A percentile compares a stretch with the other conserved stretches of the same genome.
Conservation (phyloP, 306 rosid species). For the Erythrophleum fordii region DNA sequence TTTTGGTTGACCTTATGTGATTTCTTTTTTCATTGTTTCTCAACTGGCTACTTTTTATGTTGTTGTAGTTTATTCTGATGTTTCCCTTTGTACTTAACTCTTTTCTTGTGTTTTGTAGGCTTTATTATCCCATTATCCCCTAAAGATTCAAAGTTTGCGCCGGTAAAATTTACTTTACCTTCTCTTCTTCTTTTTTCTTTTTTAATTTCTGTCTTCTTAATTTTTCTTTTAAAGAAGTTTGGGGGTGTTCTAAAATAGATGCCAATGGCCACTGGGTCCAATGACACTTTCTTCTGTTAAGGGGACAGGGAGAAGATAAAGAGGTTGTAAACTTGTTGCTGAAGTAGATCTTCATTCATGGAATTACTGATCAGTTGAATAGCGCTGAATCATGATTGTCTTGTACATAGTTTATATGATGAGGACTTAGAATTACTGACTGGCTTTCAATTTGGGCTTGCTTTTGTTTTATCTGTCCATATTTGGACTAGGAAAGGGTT, state of each 20-base stretch:
- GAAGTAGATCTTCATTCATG: not conserved
- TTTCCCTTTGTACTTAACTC: constrained; percentile 9
- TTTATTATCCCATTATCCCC: constrained; percentile 68
- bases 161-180: constrained; percentile 51
- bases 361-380: constrained; percentile 1
- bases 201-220: not conserved
- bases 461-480: not conserved
- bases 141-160: constrained; percentile 72
- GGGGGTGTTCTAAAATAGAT: constrained; percentile 33
- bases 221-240: not conserved
- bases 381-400: not conserved
- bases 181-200: not conserved
- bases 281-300: constrained; percentile 4
- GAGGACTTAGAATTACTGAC: not conserved
- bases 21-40: not conserved
- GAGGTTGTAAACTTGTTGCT: constrained; percentile 9
- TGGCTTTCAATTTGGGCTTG: not conserved
- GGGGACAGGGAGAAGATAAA: not conserved
- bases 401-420: not conserved
- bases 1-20: not conserved
- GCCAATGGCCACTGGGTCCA: not conserved
- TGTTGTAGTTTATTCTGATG: constrained; percentile 13
- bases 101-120: constrained; percentile 61
- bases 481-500: not conserved
- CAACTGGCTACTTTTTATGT: not conserved